Conservation (phyloP, 2,329 filamentous ascomycete species). For the Claviceps capensis region DNA sequence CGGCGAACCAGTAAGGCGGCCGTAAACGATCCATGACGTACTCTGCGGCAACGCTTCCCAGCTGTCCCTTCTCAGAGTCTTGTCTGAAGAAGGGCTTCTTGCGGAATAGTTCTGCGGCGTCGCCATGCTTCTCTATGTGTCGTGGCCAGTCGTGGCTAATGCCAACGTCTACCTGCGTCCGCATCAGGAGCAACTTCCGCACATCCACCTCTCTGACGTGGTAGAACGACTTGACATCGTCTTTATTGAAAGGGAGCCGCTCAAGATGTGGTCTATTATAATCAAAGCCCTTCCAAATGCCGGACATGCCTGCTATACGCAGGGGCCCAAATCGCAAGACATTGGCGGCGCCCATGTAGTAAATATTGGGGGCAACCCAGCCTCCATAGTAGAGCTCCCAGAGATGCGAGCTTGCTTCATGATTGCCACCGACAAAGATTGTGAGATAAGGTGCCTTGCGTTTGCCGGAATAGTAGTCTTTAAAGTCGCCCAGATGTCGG, state of each 20-base stretch:
- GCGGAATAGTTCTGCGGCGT: conserved; percentile 53
- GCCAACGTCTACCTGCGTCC: conserved; percentile 81
- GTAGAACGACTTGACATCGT: conserved; percentile 72
- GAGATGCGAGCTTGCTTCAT: conserved; percentile 82
- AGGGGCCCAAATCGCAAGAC: conserved; percentile 72
- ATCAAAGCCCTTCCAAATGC: conserved; percentile 88
- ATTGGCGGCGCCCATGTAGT: conserved; percentile 90
- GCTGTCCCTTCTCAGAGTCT: conserved; percentile 59
- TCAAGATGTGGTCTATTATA: conserved; percentile 77
- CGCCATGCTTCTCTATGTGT: conserved; percentile 64
- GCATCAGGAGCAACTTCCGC: conserved; percentile 73
- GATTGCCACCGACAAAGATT: conserved; percentile 86
- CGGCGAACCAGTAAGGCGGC: conserved; percentile 83
- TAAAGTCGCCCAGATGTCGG: conserved; percentile 79
- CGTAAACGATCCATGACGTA: conserved; percentile 69
- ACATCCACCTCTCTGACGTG: conserved; percentile 82
- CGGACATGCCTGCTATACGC: conserved; percentile 78
- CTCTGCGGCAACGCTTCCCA: conserved; percentile 70
- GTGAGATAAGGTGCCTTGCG: conserved; percentile 75
- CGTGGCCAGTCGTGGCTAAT: conserved; percentile 94
- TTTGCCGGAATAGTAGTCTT: conserved; percentile 77
- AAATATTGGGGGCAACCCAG: conserved; percentile 94
- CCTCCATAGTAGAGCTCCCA: conserved; percentile 93
- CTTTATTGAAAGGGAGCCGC: conserved; percentile 65
- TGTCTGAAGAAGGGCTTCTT: conserved; percentile 61